Evolutionary conservation across 805 yeast genomes (phyloP), one percentile per base, ranked within the genome.

Genomic region (Metschnikowia vanudenii): DNA sequence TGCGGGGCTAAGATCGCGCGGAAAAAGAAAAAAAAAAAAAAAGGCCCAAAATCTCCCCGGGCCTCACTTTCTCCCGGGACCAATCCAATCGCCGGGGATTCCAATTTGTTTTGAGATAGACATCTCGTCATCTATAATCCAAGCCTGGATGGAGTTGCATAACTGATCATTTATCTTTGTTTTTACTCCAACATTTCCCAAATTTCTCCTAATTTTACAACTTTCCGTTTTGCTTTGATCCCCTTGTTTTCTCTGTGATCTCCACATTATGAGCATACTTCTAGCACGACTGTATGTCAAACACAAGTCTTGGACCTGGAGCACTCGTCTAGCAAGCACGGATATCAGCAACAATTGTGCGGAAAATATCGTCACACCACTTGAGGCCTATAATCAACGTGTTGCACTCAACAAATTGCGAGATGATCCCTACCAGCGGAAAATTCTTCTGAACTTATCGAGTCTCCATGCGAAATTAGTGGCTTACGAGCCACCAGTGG

Each of bases 381-480:
- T 82, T 9, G 69, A 74, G 46, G 78, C 75, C 47, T 82, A 82
- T 52, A 74, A 81, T 45, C 48, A 65, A 34, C 61, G 75, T 22
- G 80, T 81, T 3, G 60, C 69, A n/a, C 39, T 63, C 12, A 82
- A 83, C 0, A 69, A 67, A 46, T 67, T 86, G 19, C 72, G 79
- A 47, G 87, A 85, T 56, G 99, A 92, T 61, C 81, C 79, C 17
- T 84, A 84, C 63, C 98, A 92, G 66, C 74, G 96, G 34, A 77
- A 79, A 26, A 85, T 89, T 46, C 79, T 92, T 34, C 63, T 78
- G 14, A 78, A 76, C 12, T 67, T 92, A 47, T 79, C 85, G 16
- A 62, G 67, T 1, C 71, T 92, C 14, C 87, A 89, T 61, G 59
- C 67, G 4, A 69, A 74, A 4, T 69, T 92, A 42, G 54, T 51